Percentiles rank a stretch among this genome's conserved stretches.
Evolutionary conservation across 108 stramenopile genomes (phyloP).

Genomic region (Skeletonema menzelii): DNA sequence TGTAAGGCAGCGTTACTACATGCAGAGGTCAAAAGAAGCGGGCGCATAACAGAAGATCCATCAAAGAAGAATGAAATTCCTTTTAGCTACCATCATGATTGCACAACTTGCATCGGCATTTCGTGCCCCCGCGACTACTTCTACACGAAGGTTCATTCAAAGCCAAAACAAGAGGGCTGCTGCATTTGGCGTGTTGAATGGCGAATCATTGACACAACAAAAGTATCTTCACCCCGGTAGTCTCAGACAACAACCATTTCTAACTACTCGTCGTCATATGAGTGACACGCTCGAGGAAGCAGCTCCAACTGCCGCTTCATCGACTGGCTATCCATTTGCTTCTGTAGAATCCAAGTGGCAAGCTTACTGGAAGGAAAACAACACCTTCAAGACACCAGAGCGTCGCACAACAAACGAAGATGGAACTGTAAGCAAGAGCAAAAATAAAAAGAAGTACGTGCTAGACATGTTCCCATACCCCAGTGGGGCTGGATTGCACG

Average conservation of each 20-base stretch:
- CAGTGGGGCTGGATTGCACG: constrained; percentile 95
- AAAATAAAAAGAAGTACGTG: constrained; percentile 90
- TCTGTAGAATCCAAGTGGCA: constrained; percentile 91
- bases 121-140: constrained; percentile 1
- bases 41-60: neutral
- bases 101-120: constrained; percentile 20
- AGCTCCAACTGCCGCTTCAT: neutral
- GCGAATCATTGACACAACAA: neutral
- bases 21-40: neutral
- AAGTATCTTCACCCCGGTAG: neutral
- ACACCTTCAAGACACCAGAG: constrained; percentile 82
- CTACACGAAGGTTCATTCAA: neutral
- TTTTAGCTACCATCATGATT: constrained; percentile 11
- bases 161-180: neutral
- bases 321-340: constrained; percentile 67
- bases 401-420: constrained; percentile 30
- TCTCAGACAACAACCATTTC: neutral
- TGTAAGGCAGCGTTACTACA: no score
- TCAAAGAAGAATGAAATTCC: neutral
- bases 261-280: constrained; percentile 3
- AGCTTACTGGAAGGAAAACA: constrained; percentile 77
- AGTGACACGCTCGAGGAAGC: constrained; percentile 12
- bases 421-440: constrained; percentile 37
- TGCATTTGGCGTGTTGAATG: neutral
- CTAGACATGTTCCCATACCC: constrained; percentile 99